phyloP scores from a whole-genome alignment of 345 rosid genomes.

The Luvunga scandens region DNA sequence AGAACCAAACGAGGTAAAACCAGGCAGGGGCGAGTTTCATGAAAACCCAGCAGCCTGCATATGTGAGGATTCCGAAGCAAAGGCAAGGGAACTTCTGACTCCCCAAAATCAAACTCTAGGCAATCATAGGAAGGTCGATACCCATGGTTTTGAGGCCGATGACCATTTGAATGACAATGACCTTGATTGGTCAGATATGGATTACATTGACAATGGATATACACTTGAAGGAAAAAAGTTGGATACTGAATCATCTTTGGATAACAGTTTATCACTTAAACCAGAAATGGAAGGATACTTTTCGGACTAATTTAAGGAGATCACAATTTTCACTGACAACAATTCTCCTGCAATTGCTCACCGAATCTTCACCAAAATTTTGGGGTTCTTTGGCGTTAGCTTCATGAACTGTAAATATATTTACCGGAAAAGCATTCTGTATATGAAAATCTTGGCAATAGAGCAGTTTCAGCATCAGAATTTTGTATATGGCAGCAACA shows the following conservation, averaged over 20 bases:
- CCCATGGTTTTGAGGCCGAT: constrained; percentile 4
- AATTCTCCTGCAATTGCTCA: background rate
- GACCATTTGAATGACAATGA: constrained; percentile 44
- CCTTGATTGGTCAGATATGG: constrained; percentile 42
- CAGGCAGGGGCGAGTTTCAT: constrained; percentile 80
- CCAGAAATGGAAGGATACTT: constrained; percentile 38
- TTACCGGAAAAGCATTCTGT: background rate
- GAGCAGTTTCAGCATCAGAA: background rate
- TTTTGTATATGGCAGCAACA: constrained; percentile 16
- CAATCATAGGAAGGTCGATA: constrained; percentile 6
- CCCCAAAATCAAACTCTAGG: background rate
- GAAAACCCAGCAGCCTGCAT: constrained; percentile 84
- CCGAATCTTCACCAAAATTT: background rate
- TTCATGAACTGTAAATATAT: background rate
- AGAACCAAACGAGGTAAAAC: constrained; percentile 73
- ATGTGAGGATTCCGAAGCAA: constrained; percentile 52
- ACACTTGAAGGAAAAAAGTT: constrained; percentile 19
- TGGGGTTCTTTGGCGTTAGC: background rate
- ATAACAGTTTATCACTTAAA: constrained; percentile 12
- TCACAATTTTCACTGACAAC: background rate
- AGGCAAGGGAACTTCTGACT: constrained; percentile 14
- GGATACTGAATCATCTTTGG: constrained; percentile 2
- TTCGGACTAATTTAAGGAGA: constrained; percentile 33
- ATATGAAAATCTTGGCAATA: background rate
- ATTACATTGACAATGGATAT: constrained; percentile 27